Evolutionary conservation across 495 filamentous ascomycete genomes (phyloP), one percentile per base, ranked within the genome.

Genomic region (Neurospora sp.): DNA sequence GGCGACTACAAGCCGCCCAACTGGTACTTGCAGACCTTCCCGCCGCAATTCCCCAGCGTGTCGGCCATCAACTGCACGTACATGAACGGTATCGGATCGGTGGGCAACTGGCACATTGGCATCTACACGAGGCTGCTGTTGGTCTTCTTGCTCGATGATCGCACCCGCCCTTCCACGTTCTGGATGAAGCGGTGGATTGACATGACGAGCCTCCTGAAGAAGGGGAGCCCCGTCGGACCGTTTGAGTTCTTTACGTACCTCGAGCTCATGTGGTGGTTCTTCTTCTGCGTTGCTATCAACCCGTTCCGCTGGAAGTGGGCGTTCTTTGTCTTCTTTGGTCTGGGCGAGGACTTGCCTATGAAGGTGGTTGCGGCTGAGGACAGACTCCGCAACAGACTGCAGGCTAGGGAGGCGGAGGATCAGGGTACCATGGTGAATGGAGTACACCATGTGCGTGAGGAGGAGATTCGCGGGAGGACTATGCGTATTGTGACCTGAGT

Each of bases 221-320:
- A 76, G 6, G 81, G 85, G 27, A 87, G 90, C 0, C 92, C 93
- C 0, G 90, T 89, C 0, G 87, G 86, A 3, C 90, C 92, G 0
- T 94, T 94, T 77, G 92, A 94, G 76, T 94, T 97, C 83, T 95
- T 96, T 79, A 96, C 93, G 0, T 96, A 97, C 76, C 85, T 89
- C 1, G 93, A 97, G 79, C 82, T 97, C 69, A 76, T 93, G 12
- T 96, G 92, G 83, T 97, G 93, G 93, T 95, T 94, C 75, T 81
- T 89, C 0, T 96, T 95, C 77, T 89, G 89, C 65, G 86, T 95
- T 47, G 82, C 87, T 3, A 86, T 96, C 76, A 96, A 95, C 77
- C 93, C 93, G 0, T 96, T 96, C 80, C 85, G 92, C 68, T 97
- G 93, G 93, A 91, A 91, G 81, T 91, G 89, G 89, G 88, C 86